A percentile compares a stretch with the other conserved stretches of the same genome.
Conservation (phyloP, 2,329 filamentous ascomycete species). For the Paracoccidioides lutzii region DNA sequence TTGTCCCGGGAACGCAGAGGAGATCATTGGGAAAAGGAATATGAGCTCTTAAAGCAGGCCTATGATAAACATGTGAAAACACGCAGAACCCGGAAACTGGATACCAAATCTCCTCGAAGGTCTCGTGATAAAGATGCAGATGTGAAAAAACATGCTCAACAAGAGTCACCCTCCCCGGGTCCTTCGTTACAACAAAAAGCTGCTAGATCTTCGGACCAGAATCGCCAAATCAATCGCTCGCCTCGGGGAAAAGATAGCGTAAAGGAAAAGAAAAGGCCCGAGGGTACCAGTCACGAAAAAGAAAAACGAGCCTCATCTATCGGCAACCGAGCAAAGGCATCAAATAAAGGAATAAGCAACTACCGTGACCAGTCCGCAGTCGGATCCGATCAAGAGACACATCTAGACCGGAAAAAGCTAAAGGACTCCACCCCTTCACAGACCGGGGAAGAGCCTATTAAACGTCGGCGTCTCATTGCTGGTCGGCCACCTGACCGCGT, state of each 20-base stretch:
- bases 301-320: conserved; percentile 12
- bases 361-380: conserved; percentile 13
- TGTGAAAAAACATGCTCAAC: conserved; percentile 20
- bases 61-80: conserved; percentile 27
- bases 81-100: conserved; percentile 23
- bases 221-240: conserved; percentile 15
- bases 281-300: conserved; percentile 14
- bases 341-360: conserved; percentile 16
- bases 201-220: conserved; percentile 21
- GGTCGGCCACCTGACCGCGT: conserved; percentile 28
- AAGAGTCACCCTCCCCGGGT: conserved; percentile 29
- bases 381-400: conserved; percentile 20
- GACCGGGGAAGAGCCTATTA: conserved; percentile 25
- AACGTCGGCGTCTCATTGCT: conserved; percentile 29
- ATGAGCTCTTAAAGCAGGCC: conserved; percentile 61
- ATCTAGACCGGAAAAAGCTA: conserved; percentile 17
- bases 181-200: conserved; percentile 19
- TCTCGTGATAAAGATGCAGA: conserved; percentile 29
- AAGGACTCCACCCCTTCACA: conserved; percentile 19
- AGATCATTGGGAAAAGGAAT: conserved; percentile 81
- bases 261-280: conserved; percentile 7
- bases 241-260: conserved; percentile 15
- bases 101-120: conserved; percentile 23
- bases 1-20: conserved; percentile 72
- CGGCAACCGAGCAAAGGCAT: conserved; percentile 11